Base-by-base conservation (phyloP, 2,329 filamentous ascomycete species). In the Fusarium nematophilum region DNA sequence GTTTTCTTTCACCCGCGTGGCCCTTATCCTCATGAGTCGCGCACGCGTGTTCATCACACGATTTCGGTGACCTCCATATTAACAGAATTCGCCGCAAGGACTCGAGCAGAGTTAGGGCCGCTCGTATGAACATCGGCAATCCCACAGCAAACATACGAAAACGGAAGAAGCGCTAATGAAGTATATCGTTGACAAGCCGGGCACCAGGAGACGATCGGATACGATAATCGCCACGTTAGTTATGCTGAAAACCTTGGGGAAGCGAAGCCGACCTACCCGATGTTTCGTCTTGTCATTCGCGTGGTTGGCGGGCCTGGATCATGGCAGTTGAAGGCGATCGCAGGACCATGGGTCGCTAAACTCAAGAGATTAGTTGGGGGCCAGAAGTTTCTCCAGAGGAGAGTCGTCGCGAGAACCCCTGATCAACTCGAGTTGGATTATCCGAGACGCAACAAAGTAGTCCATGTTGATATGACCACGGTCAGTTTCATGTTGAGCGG, bases 11-110 rank as follows among this genome's bases (percentile, higher is more conserved):
- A n/a, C n/a, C n/a, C n/a, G n/a, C n/a, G n/a, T 34, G 34, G 26
- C 18, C 34, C 27, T 9, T 36, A 23, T 18, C 18, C 26, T 36
- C 44, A 43, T 56, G 54, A 63, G 38, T 63, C 49, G 44, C 23
- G 34, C 18, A 21, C 18, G 17, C 11, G 8, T 42, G 11, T 30
- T 13, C 37, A 37, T 33, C 14, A 18, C 21, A 34, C 36, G 9
- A 37, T 13, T 34, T 37, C 14, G 14, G 9, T n/a, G 36, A 57
- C 15, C 43, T 21, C 14, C 25, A 26, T 25, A 17, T 25, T 23
- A 4, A 21, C 11, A 18, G n/a, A n/a, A 42, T 38, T 17, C 23
- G 25, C 29, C 23, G 15, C 13, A 33, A 47, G 23, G 31, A 8
- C 27, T 37, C n/a, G 31, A 23, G 23, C 23, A 21, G 31, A 52